These are phyloP conservation scores for Ophiostoma quercus DNA, from an alignment of 2,329 filamentous ascomycete genomes.

Conservation along the genomic window DNA sequence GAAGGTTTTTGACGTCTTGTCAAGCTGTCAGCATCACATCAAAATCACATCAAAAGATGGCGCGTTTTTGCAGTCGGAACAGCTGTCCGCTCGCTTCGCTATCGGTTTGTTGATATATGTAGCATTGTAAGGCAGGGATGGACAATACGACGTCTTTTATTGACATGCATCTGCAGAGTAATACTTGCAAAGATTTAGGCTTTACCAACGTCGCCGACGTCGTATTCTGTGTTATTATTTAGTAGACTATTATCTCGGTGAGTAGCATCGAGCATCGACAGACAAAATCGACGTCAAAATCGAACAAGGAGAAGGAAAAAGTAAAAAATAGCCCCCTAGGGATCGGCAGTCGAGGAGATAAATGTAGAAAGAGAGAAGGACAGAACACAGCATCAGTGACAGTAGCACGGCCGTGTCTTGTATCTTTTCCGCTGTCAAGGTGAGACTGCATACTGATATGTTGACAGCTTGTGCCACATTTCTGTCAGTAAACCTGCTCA, in stretches of 20 bases:
- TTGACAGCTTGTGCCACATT: not conserved
- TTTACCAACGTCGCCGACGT: not conserved
- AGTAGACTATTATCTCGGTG: not conserved
- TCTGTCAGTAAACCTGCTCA: no score
- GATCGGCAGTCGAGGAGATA: not conserved
- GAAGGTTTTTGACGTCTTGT: constrained; percentile 6
- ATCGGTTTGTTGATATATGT: constrained; percentile 4
- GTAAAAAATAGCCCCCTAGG: not conserved
- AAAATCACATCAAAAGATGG: not conserved
- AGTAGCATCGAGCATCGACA: not conserved
- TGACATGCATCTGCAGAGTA: not conserved
- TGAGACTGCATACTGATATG: not conserved
- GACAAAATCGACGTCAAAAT: not conserved
- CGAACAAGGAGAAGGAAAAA: not conserved
- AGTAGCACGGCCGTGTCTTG: constrained; percentile 1
- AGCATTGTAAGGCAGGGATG: not conserved
- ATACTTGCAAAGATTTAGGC: not conserved
- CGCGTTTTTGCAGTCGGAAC: not conserved
- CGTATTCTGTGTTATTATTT: not conserved
- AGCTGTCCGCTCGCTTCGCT: constrained; percentile 7
- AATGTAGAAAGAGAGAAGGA: not conserved
- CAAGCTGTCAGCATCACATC: no score
- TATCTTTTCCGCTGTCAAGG: not conserved
- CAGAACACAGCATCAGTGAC: not conserved
- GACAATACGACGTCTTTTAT: not conserved